phyloP scores from a whole-genome alignment of 2,329 filamentous ascomycete genomes.

The Cladosporium sp. region DNA sequence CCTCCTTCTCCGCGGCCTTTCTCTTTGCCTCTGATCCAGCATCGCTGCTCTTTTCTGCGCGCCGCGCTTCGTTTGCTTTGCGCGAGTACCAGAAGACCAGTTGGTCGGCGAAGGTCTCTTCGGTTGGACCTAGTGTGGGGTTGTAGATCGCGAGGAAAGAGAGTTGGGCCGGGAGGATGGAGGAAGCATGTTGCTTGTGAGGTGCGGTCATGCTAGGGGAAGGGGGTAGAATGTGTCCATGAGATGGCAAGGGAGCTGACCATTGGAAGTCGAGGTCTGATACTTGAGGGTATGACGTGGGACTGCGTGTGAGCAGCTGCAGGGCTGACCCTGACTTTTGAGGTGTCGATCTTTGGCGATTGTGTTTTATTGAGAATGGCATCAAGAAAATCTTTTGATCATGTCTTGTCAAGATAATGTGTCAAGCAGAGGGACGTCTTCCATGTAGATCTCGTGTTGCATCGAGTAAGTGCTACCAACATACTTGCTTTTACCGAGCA shows the following conservation, averaged over 20 bases:
- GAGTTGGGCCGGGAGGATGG: slow-evolving; percentile 65
- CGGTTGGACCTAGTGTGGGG: slow-evolving; percentile 68
- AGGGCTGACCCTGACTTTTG: too few relatives aligned
- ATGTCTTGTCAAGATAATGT: too few relatives aligned
- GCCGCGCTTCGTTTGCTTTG: slow-evolving; percentile 26
- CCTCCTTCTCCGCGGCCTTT: slow-evolving; percentile 43
- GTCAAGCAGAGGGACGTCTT: too few relatives aligned
- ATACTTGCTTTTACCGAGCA: too few relatives aligned
- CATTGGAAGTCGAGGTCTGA: not conserved
- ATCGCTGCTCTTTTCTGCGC: slow-evolving; percentile 10
- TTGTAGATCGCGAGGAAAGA: slow-evolving; percentile 95
- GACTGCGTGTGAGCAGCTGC: too few relatives aligned
- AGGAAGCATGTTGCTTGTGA: slow-evolving; percentile 8
- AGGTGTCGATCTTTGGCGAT: too few relatives aligned
- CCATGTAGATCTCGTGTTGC: too few relatives aligned
- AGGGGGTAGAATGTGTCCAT: not conserved
- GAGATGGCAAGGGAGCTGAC: not conserved
- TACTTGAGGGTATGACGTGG: not conserved
- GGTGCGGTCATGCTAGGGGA: slow-evolving; percentile 9
- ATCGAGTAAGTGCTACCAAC: too few relatives aligned
- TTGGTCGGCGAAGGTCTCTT: slow-evolving; percentile 73
- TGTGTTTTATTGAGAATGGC: too few relatives aligned
- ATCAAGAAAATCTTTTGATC: too few relatives aligned
- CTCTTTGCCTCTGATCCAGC: slow-evolving; percentile 30
- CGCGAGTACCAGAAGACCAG: slow-evolving; percentile 87